Percentiles rank a stretch among this genome's conserved stretches.
These are phyloP conservation scores for Metarhizium album DNA, from an alignment of 2,329 filamentous ascomycete species.

Conservation along the genomic window DNA sequence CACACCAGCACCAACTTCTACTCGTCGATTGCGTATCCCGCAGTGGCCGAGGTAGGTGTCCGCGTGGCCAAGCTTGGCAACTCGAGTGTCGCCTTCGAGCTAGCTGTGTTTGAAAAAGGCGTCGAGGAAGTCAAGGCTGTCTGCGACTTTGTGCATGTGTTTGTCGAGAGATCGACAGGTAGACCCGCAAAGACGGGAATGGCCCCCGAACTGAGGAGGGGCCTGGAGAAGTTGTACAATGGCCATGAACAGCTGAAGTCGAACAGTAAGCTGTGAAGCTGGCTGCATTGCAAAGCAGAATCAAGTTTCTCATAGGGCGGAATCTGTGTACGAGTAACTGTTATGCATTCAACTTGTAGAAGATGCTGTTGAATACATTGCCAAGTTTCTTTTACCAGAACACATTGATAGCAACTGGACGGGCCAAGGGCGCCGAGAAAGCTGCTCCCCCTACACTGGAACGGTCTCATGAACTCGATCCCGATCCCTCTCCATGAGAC, in stretches of 20 bases:
- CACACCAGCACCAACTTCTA: slow-evolving; percentile 83
- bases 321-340: too few species aligned
- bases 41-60: slow-evolving; percentile 68
- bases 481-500: too few species aligned
- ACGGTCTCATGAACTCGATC: too few species aligned
- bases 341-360: too few species aligned
- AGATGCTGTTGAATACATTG: too few species aligned
- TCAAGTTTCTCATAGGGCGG: neutral
- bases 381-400: too few species aligned
- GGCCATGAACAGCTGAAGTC: neutral
- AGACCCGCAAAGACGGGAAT: slow-evolving; percentile 59
- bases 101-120: slow-evolving; percentile 72
- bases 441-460: too few species aligned
- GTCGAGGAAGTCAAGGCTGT: slow-evolving; percentile 69
- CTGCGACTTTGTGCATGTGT: slow-evolving; percentile 79
- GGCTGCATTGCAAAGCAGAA: neutral
- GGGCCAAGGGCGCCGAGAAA: too few species aligned
- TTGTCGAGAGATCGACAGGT: slow-evolving; percentile 64
- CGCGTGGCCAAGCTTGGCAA: slow-evolving; percentile 75
- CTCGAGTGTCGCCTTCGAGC: slow-evolving; percentile 82
- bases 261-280: slow-evolving; percentile 2
- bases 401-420: too few species aligned
- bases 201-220: slow-evolving; percentile 43
- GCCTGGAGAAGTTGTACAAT: slow-evolving; percentile 27
- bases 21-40: slow-evolving; percentile 69